phyloP scores from a whole-genome alignment of 306 rosid species.

The Gleditsia sinensis region DNA sequence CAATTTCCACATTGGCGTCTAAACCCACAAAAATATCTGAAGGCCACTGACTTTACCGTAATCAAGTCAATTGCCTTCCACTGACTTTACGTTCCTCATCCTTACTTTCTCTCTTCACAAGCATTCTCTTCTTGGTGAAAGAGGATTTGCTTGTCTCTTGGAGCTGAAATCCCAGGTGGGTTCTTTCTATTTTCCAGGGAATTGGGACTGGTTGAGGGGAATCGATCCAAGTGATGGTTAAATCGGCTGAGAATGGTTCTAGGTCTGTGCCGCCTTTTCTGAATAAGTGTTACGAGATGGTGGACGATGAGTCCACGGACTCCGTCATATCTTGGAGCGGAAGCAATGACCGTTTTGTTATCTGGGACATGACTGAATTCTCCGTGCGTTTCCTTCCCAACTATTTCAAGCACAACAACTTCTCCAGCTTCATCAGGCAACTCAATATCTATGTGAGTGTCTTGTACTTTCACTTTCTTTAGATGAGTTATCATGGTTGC shows the following conservation, averaged over 20 bases:
- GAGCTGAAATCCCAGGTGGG: background rate
- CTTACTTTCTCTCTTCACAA: background rate
- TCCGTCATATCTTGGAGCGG: constrained; percentile 59
- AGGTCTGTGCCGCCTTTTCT: constrained; percentile 63
- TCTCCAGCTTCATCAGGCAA: constrained; percentile 79
- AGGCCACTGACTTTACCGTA: no score
- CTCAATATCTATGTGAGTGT: constrained; percentile 68
- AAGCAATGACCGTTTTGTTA: constrained; percentile 46
- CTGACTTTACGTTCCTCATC: no score
- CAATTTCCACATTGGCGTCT: no score
- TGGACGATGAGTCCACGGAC: constrained; percentile 53
- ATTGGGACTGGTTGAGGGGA: background rate
- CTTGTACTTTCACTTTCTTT: background rate
- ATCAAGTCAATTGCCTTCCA: no score
- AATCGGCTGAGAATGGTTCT: constrained; percentile 38
- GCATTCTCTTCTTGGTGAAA: no score
- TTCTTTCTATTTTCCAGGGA: constrained; percentile 21
- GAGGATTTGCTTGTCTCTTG: background rate
- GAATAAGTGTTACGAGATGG: constrained; percentile 67
- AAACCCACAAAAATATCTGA: no score
- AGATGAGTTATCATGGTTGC: background rate
- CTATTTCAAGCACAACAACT: constrained; percentile 70
- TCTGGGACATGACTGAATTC: constrained; percentile 61
- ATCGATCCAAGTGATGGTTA: constrained; percentile 44
- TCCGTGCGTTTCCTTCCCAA: constrained; percentile 55